Evolutionary conservation across 2,329 filamentous ascomycete species (phyloP), one percentile per base, ranked within the genome.

Genomic region (Ophiostoma australiae): DNA sequence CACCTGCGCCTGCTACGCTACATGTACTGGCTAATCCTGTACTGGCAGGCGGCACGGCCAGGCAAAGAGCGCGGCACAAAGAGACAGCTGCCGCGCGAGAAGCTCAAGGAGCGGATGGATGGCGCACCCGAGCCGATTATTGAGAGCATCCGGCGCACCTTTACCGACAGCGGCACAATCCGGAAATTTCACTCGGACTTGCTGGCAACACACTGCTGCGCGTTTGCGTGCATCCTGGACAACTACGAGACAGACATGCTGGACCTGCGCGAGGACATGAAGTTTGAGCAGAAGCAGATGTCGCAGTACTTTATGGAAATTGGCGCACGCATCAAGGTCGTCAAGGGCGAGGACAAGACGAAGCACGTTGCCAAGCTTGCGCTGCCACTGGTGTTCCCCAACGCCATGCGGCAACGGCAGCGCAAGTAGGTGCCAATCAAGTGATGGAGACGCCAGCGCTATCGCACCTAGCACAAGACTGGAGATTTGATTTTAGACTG

Each of bases 311-410:
- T 91, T 78, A 81, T 83, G 67, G 92, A 94, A 79, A 89, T 95
- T 74, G 92, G 92, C 31, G 91, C 89, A 39, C 87, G 84, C 75
- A 84, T 92, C 39, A 87, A 85, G 78, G 81, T 83, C 74, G 83
- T 86, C 72, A 84, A 89, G 74, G 86, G 85, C 41, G 87, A 87
- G 71, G 87, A 88, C 73, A 85, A 80, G 72, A 79, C 79, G 71
- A 76, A 80, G 39, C 81, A 85, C 72, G 81, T 94, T 68, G 93
- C 91, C 15, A 88, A 88, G 75, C 81, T 98, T 76, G 87, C 85
- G 75, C 79, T 97, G 73, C 95, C 95, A 3, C 82, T 97, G 67
- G 85, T 89, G 72, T 97, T 97, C 78, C 95, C 94, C 1, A 72
- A 70, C 39, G 93, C 90, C 81, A 76, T 81, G 74, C 73, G 74